Base-by-base conservation (phyloP, 148 eudicot genomes). In the Rhododendron simsii region DNA sequence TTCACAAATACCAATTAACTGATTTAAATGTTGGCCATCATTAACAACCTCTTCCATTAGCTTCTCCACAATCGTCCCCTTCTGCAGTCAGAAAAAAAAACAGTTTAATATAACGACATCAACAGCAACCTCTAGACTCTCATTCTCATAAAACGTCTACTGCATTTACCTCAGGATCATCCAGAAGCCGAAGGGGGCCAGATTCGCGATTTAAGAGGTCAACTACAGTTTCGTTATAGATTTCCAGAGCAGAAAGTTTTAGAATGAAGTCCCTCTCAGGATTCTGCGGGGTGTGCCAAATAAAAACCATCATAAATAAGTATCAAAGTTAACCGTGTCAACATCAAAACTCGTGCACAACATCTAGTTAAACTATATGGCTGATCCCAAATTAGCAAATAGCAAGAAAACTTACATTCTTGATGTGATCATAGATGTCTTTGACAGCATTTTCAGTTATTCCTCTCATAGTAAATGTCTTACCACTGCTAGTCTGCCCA, bases 401-500 rank as follows among this genome's bases (percentile, higher is more conserved):
- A 78, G 23, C 20, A 63, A 73, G 37, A 26, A 16, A 78, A 69
- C 98, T 87, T 91, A 95, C 99, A 71, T 85, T 89, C 65, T 86
- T 87, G 89, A 98, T 98, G 89, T 98, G 92, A 79, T 93, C 91
- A 91, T 94, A 98, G 14, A 98, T 94, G 90, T 98, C 99, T 57
- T 89, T 94, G 78, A 94, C 86, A 51, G 96, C 98, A 88, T 92
- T 87, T 51, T 94, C 98, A 18, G 98, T 90, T 57, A 98, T 93
- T 71, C 99, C 99, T 91, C 95, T 93, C 98, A 98, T 98, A 41
- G 99, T 98, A 89, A 86, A 98, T 81, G 99, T 98, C 87, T 98
- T 98, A 78, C 99, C 99, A 92, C 99, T 98, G 91, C 99, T 98
- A 77, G 99, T 98, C 90, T 98, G 99, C 50, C 99, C 99, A 87